phyloP scores from a whole-genome alignment of 495 filamentous ascomycete genomes.

The Aspergillus carlsbadensis region DNA sequence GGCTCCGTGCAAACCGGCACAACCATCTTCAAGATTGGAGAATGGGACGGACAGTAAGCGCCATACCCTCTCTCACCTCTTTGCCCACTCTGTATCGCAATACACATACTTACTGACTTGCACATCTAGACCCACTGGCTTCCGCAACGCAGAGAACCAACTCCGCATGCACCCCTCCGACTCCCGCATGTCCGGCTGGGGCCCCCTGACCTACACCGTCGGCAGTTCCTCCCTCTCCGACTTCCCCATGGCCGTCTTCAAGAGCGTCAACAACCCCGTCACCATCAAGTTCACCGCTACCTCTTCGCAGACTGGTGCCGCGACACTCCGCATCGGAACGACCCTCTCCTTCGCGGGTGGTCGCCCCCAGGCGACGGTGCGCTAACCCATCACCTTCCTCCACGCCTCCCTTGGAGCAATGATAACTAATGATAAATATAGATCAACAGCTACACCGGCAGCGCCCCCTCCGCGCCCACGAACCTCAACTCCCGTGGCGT shows the following conservation, averaged over 20 bases:
- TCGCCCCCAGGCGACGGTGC: slow-evolving; percentile 29
- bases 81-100: no score
- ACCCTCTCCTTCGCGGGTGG: slow-evolving; percentile 60
- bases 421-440: slow-evolving; percentile 3
- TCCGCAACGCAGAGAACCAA: slow-evolving; percentile 64
- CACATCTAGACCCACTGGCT: slow-evolving; percentile 52
- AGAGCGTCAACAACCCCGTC: slow-evolving; percentile 58
- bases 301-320: slow-evolving; percentile 47
- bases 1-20: slow-evolving; percentile 42
- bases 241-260: slow-evolving; percentile 68
- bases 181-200: slow-evolving; percentile 59
- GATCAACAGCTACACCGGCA: slow-evolving; percentile 51
- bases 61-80: background rate
- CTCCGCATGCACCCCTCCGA: slow-evolving; percentile 67
- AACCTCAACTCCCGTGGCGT: slow-evolving; percentile 66
- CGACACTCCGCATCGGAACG: slow-evolving; percentile 62
- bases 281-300: slow-evolving; percentile 60
- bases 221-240: slow-evolving; percentile 48
- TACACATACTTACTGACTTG: background rate
- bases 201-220: slow-evolving; percentile 57
- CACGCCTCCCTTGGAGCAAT: no score
- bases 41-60: slow-evolving; percentile 54
- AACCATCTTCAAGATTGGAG: slow-evolving; percentile 63
- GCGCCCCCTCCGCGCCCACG: slow-evolving; percentile 52
- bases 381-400: background rate